Base-by-base conservation (phyloP, 768 basidiomycete species). In the Amanita jacksonii region DNA sequence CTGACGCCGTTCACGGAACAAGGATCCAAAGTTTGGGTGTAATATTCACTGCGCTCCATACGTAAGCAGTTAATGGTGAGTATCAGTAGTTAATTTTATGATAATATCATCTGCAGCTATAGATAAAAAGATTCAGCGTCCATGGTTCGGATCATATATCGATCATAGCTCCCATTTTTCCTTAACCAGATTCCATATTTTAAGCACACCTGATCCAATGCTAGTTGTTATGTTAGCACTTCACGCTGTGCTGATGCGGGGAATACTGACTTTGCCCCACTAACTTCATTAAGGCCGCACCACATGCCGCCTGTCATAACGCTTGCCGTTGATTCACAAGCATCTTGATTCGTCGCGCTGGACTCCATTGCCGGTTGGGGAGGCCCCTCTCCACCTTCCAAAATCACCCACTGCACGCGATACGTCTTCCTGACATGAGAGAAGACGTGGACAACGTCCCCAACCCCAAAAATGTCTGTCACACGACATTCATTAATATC, bases 371-470 rank as follows among this genome's bases (percentile, higher is more conserved):
- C 45, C 28, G 61, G 43, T 12, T 50, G 42, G 28, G 79, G 81
- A n/a, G 62, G 65, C 9, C 56, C 51, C 15, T 58, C 55, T 12
- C 77, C 78, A 18, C 82, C 81, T 52, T 75, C 69, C 32, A 87
- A 49, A 20, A 82, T 49, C 27, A 83, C 76, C 82, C 83, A 85
- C 51, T 81, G 77, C 13, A 76, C 70, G 46, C 79, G 73, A 57
- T 85, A 93, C 9, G 85, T 91, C 67, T 92, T 90, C 53, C 69
- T 78, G 56, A 93, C 86, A 57, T 97, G 92, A 7, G 87, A 90
- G 62, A 96, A 96, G 37, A 89, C 65, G 55, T 94, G 91, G 3
- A 80, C 46, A 28, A 93, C 77, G 47, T 82, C 73, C 8, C 81
- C 81, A 16, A 67, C 76, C 15, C 72, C 64, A 45, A 64, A 62